Conservation (phyloP, 305 asterid genomes). For the Striga hermonthica region DNA sequence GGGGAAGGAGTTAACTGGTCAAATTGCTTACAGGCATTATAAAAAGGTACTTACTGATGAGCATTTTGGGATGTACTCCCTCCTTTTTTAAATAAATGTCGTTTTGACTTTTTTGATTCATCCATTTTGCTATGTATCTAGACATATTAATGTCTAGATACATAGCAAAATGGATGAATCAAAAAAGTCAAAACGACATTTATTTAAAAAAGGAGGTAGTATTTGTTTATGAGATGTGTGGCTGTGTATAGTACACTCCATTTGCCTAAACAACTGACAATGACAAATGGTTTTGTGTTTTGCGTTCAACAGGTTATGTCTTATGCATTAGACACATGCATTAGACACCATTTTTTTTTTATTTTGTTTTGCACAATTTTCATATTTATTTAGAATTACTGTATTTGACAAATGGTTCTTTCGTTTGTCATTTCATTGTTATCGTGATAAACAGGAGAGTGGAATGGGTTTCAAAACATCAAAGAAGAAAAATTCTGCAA, state of each 20-base stretch:
- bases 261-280: constrained; percentile 1
- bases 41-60: constrained; percentile 48
- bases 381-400: too few relatives aligned
- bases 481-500: constrained; percentile 50
- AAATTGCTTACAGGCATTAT: constrained; percentile 60
- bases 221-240: constrained; percentile 12
- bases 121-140: too few relatives aligned
- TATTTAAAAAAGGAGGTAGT: too few relatives aligned
- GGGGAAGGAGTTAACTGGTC: constrained; percentile 76
- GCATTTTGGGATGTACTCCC: not conserved
- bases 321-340: too few relatives aligned
- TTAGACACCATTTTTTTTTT: not conserved
- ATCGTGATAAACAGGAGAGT: constrained; percentile 49
- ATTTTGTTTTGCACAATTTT: too few relatives aligned
- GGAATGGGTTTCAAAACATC: constrained; percentile 49
- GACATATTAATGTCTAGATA: too few relatives aligned
- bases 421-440: constrained; percentile 2
- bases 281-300: not conserved
- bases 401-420: not conserved
- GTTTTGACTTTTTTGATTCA: too few relatives aligned
- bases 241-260: constrained; percentile 4
- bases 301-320: not conserved
- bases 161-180: too few relatives aligned
- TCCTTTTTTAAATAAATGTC: too few relatives aligned
- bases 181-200: too few relatives aligned